Percentiles rank a stretch among this genome's conserved stretches.
phyloP scores from a whole-genome alignment of 495 filamentous ascomycete genomes.

The Pseudomonodictys pantanalensis region DNA sequence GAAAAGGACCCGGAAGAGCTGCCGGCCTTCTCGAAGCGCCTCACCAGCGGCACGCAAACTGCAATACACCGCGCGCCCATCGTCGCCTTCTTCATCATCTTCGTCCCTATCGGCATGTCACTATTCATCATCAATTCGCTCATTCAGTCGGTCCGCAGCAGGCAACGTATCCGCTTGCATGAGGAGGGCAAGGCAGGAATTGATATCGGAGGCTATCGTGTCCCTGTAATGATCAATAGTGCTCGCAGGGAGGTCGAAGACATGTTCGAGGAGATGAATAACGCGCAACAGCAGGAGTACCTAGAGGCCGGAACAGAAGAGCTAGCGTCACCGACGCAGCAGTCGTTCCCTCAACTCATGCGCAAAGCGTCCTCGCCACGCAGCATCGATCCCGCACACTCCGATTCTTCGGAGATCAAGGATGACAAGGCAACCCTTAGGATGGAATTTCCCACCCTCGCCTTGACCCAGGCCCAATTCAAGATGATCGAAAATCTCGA shows the following conservation, averaged over 20 bases:
- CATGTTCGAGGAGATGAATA: conserved; percentile 67
- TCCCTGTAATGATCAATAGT: conserved; percentile 72
- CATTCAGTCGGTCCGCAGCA: conserved; percentile 70
- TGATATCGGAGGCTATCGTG: conserved; percentile 63
- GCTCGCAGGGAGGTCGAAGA: conserved; percentile 69
- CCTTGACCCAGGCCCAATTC: conserved; percentile 76
- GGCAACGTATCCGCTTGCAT: conserved; percentile 70
- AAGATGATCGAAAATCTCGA: conserved; percentile 77
- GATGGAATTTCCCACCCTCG: conserved; percentile 62
- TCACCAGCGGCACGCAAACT: conserved; percentile 36
- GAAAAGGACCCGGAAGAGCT: conserved; percentile 42
- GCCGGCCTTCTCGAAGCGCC: conserved; percentile 37
- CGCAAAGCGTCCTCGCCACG: background rate
- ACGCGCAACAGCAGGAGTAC: conserved; percentile 60
- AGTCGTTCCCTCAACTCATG: background rate
- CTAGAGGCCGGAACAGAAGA: conserved; percentile 48
- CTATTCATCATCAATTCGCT: conserved; percentile 72
- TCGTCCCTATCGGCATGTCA: conserved; percentile 65
- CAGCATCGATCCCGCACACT: background rate
- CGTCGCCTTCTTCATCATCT: conserved; percentile 57
- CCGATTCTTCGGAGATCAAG: conserved; percentile 3
- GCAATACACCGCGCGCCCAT: conserved; percentile 52
- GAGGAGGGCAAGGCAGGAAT: conserved; percentile 66
- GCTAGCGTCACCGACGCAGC: conserved; percentile 11
- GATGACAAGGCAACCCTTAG: conserved; percentile 5